A percentile compares a stretch with the other conserved stretches of the same genome.
Evolutionary conservation across 1,284 basidiomycete genomes (phyloP).

Genomic region (Irpex rosettiformis): DNA sequence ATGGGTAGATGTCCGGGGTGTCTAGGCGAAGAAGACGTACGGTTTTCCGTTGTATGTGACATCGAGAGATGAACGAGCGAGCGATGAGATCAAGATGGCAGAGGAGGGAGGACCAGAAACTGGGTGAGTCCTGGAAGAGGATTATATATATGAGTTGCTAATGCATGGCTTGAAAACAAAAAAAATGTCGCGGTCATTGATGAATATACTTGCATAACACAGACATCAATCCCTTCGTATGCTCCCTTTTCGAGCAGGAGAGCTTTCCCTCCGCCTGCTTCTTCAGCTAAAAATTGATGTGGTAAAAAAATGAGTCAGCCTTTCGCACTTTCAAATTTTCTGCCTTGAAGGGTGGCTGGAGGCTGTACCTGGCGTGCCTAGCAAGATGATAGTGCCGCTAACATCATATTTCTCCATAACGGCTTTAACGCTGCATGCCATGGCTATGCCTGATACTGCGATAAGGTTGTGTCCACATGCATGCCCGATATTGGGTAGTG

Average conservation of each 20-base stretch:
- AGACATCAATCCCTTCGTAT: conserved; percentile 74
- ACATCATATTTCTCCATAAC: conserved; percentile 54
- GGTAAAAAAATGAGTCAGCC: conserved; percentile 1
- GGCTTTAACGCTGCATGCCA: conserved; percentile 67
- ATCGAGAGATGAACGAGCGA: neutral
- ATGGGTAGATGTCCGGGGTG: neutral
- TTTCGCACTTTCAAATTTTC: neutral
- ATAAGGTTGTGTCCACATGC: conserved; percentile 89
- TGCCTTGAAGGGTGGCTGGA: no score
- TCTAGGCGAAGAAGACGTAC: neutral
- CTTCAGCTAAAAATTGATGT: conserved; percentile 56
- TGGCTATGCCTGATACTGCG: conserved; percentile 75
- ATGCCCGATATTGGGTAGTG: conserved; percentile 60
- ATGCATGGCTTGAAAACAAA: neutral
- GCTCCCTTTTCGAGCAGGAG: conserved; percentile 69
- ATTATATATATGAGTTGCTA: no score
- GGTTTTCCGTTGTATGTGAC: neutral
- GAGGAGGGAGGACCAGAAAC: neutral
- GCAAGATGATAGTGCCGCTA: conserved; percentile 69
- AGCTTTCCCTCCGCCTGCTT: conserved; percentile 79
- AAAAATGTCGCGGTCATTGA: neutral
- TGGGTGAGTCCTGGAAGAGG: neutral
- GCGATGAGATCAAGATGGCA: neutral
- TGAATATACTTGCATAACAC: conserved; percentile 57
- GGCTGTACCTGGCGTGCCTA: conserved; percentile 47